Evolutionary conservation across 2,329 filamentous ascomycete genomes (phyloP).

Genomic region (Fusarium azukiicola): DNA sequence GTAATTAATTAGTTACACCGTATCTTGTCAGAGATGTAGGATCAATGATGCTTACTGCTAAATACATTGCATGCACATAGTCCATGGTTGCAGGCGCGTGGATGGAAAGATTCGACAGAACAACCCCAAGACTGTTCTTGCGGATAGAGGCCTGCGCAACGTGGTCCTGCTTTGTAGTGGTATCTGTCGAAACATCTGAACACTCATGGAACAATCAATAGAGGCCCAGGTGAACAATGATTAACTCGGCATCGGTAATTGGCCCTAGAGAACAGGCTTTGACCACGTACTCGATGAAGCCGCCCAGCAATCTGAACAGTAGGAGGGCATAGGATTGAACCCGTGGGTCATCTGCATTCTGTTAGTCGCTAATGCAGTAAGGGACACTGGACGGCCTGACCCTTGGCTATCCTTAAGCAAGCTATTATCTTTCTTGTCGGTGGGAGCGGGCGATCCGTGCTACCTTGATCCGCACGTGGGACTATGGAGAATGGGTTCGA

Average conservation of each 20-base stretch:
- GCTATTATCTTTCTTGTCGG: not conserved
- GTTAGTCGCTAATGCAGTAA: not conserved
- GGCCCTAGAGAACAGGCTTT: not conserved
- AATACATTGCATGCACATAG: not conserved
- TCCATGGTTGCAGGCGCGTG: not conserved
- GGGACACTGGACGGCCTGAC: not conserved
- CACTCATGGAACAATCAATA: not conserved
- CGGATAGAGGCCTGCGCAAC: not conserved
- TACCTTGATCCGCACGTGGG: too few relatives aligned
- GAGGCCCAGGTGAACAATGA: not conserved
- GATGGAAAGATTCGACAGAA: not conserved
- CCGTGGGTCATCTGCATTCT: not conserved
- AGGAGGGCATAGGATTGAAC: not conserved
- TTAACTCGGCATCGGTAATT: not conserved
- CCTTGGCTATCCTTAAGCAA: not conserved
- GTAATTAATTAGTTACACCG: too few relatives aligned
- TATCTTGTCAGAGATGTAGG: too few relatives aligned
- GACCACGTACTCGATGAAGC: not conserved
- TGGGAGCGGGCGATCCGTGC: not conserved
- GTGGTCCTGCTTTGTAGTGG: not conserved
- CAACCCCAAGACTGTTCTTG: not conserved
- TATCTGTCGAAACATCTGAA: not conserved
- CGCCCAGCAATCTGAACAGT: not conserved
- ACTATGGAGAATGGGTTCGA: not conserved
- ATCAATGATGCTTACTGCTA: not conserved